Evolutionary conservation across 768 basidiomycete species (phyloP).

Genomic region (Leucogyrophana mollusca): DNA sequence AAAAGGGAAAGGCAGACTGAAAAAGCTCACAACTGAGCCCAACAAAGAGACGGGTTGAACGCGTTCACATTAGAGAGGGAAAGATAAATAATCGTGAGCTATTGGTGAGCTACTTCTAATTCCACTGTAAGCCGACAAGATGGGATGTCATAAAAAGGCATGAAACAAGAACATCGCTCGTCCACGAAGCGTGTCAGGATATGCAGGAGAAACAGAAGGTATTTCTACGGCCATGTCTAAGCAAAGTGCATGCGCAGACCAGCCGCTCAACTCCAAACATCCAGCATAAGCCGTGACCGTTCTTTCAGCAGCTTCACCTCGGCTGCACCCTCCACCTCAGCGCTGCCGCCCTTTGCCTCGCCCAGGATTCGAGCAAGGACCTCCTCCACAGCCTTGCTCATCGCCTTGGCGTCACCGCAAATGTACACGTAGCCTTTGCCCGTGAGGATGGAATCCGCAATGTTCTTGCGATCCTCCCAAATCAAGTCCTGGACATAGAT

Average conservation of each 20-base stretch:
- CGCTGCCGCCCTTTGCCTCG: constrained; percentile 89
- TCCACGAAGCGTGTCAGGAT: no score
- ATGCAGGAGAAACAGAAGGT: no score
- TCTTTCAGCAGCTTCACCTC: constrained; percentile 97
- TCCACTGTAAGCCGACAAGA: no score
- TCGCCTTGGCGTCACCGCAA: constrained; percentile 94
- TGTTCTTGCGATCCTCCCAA: constrained; percentile 79
- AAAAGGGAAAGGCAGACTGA: no score
- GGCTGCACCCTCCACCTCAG: constrained; percentile 83
- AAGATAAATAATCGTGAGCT: background rate
- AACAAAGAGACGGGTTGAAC: no score
- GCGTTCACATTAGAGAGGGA: no score
- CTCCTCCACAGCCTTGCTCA: constrained; percentile 96
- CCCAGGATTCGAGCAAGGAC: constrained; percentile 80
- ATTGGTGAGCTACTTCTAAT: background rate
- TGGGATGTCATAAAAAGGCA: constrained; percentile 1
- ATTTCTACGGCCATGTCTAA: constrained; percentile 1
- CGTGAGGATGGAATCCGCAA: constrained; percentile 87
- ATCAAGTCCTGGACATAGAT: constrained; percentile 99
- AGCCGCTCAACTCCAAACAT: constrained; percentile 77
- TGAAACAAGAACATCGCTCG: constrained; percentile 5
- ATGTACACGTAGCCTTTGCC: constrained; percentile 98
- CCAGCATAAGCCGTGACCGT: constrained; percentile 79
- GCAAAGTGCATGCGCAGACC: background rate
- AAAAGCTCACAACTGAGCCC: no score